Evolutionary conservation across 257 asterid species (phyloP), one percentile per base, ranked within the genome.

Genomic region (Verbena officinalis): DNA sequence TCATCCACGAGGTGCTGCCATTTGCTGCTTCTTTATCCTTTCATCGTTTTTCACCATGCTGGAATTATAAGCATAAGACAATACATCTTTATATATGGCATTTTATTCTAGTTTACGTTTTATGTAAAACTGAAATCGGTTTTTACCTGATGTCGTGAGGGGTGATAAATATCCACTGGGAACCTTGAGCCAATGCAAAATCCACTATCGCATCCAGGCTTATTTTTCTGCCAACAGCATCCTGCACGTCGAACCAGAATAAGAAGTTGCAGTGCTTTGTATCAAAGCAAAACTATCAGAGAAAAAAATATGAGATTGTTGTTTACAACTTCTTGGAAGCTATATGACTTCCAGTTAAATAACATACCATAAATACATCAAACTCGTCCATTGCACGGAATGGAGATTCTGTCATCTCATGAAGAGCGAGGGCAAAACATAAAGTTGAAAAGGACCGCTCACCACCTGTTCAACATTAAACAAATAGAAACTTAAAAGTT

Each of bases 321-420:
- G 57, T 10, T 42, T 5, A 52, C 42, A 22, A 64, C 48, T 6
- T 31, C 13, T 45, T 13, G 22, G 42, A n/a, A 65, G 55, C 55
- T 13, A 57, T 27, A 2, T 19, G 36, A 69, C 50, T 45, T 17
- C 22, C 55, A 62, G 55, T 19, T 3, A 72, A 24, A 64, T 38
- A 14, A 57, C 82, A 64, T 65, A 92, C 98, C 99, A 94, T 90
- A 73, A 87, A 94, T 36, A 94, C 96, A 76, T 94, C 97, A 75
- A 94, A 94, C 78, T 90, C 99, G 68, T 94, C 99, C 99, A 94
- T 94, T 51, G 97, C 99, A 23, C 99, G 96, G 74, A 94, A 94
- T 39, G 99, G 96, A 17, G 99, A 87, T 83, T 94, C 99, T 40
- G 95, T 88, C 99, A 94, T 94, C 86, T 88, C 96, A 73, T 90